These are phyloP conservation scores for Neocucurbitaria cava DNA, from an alignment of 2,329 filamentous ascomycete species.

Conservation along the genomic window DNA sequence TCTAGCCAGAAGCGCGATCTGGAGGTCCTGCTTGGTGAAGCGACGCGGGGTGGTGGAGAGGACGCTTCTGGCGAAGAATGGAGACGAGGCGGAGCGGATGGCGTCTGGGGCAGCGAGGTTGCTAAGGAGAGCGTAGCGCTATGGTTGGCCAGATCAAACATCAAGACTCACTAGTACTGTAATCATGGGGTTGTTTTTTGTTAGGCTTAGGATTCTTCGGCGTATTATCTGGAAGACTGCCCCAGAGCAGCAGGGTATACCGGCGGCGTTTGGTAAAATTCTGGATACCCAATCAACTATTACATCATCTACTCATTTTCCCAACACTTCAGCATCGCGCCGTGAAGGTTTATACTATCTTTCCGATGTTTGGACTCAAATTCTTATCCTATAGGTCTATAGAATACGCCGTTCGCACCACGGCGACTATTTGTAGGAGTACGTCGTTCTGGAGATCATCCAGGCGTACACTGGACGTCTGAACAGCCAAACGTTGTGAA, in stretches of 20 bases:
- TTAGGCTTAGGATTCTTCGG: neutral
- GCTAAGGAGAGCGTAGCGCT: constrained; percentile 69
- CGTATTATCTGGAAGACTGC: constrained; percentile 1
- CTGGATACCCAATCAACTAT: constrained; percentile 19
- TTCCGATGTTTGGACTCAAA: neutral
- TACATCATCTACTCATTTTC: neutral
- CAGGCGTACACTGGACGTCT: neutral
- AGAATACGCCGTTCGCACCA: neutral
- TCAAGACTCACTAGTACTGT: constrained; percentile 36
- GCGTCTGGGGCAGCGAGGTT: constrained; percentile 68
- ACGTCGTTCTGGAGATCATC: too few species aligned
- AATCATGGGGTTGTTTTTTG: neutral
- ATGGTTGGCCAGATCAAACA: constrained; percentile 58
- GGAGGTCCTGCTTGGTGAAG: constrained; percentile 86
- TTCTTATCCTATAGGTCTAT: neutral
- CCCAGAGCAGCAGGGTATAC: constrained; percentile 2
- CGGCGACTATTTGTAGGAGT: too few species aligned
- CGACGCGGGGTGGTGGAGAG: constrained; percentile 62
- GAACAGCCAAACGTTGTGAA: neutral
- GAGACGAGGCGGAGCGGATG: constrained; percentile 67
- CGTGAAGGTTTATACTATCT: neutral
- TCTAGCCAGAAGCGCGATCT: constrained; percentile 90
- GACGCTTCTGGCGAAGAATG: constrained; percentile 70
- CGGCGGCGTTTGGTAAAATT: constrained; percentile 11
- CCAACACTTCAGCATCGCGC: neutral